These are phyloP conservation scores for Boletellus sp. DNA, from an alignment of 768 basidiomycete species.

Conservation along the genomic window DNA sequence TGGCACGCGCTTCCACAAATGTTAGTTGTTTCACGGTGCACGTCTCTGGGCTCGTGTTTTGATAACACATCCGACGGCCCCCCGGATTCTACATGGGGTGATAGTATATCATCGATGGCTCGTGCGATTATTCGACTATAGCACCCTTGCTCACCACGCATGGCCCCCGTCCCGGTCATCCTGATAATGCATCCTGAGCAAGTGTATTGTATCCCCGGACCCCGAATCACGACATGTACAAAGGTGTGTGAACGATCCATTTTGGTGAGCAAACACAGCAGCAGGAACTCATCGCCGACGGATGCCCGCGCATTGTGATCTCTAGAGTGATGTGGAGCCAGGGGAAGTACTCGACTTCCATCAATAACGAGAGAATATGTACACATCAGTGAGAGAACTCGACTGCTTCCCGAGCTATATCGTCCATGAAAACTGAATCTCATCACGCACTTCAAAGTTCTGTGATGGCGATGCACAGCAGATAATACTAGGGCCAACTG, in stretches of 20 bases:
- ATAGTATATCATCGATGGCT: no score
- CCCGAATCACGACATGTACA: neutral
- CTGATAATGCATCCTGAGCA: no score
- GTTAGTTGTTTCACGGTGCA: no score
- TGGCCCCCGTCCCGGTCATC: no score
- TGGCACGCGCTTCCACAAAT: no score
- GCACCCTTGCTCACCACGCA: no score
- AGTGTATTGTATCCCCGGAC: no score
- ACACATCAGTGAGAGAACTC: neutral
- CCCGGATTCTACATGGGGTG: no score
- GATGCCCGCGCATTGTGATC: neutral
- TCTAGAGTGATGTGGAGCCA: neutral
- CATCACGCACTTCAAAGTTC: conserved; percentile 5
- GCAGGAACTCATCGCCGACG: neutral
- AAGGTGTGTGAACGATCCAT: neutral
- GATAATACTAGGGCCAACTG: neutral
- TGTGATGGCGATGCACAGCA: neutral
- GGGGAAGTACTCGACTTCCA: no score
- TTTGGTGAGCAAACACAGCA: neutral
- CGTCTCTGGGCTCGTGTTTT: no score
- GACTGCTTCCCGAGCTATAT: conserved; percentile 1
- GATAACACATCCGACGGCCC: no score
- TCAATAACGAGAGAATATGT: neutral
- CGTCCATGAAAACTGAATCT: neutral
- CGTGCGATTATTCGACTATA: no score